Conservation (phyloP, 2,329 filamentous ascomycete genomes). For the Trichoderma afroharzianum region DNA sequence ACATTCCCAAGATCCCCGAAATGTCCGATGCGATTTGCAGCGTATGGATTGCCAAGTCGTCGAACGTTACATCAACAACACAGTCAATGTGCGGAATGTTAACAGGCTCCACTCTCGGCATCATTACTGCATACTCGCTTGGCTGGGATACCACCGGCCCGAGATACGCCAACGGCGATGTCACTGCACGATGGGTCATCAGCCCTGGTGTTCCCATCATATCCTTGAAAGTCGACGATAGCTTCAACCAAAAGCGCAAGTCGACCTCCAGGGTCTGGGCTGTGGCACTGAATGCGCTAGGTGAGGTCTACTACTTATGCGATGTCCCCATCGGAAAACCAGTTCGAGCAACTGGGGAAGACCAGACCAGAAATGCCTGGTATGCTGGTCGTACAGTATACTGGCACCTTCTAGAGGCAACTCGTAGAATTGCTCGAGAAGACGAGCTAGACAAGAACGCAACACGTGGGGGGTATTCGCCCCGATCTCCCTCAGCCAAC, state of each 20-base stretch:
- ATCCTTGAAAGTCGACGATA: slow-evolving; percentile 77
- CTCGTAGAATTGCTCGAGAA: slow-evolving; percentile 65
- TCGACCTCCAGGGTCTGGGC: slow-evolving; percentile 75
- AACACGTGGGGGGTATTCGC: slow-evolving; percentile 72
- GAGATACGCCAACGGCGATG: slow-evolving; percentile 67
- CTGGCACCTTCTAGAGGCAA: slow-evolving; percentile 79
- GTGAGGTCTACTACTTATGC: slow-evolving; percentile 82
- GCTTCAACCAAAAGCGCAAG: slow-evolving; percentile 69
- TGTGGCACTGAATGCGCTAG: slow-evolving; percentile 88
- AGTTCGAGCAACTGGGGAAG: slow-evolving; percentile 47
- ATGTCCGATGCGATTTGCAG: slow-evolving; percentile 69
- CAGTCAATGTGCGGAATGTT: slow-evolving; percentile 78
- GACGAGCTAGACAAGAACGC: slow-evolving; percentile 70
- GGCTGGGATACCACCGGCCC: slow-evolving; percentile 56
- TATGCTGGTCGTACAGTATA: slow-evolving; percentile 70
- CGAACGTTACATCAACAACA: slow-evolving; percentile 66
- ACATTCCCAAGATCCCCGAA: slow-evolving; percentile 72
- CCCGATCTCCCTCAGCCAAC: slow-evolving; percentile 69
- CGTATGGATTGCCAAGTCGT: slow-evolving; percentile 87
- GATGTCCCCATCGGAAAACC: slow-evolving; percentile 60
- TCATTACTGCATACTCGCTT: slow-evolving; percentile 78
- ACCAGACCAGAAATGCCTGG: slow-evolving; percentile 70
- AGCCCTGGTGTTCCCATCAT: slow-evolving; percentile 92
- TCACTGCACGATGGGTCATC: slow-evolving; percentile 84
- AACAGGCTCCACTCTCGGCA: slow-evolving; percentile 76